Evolutionary conservation across 1,284 basidiomycete genomes (phyloP).

Genomic region (Ustilago vetiveriae): DNA sequence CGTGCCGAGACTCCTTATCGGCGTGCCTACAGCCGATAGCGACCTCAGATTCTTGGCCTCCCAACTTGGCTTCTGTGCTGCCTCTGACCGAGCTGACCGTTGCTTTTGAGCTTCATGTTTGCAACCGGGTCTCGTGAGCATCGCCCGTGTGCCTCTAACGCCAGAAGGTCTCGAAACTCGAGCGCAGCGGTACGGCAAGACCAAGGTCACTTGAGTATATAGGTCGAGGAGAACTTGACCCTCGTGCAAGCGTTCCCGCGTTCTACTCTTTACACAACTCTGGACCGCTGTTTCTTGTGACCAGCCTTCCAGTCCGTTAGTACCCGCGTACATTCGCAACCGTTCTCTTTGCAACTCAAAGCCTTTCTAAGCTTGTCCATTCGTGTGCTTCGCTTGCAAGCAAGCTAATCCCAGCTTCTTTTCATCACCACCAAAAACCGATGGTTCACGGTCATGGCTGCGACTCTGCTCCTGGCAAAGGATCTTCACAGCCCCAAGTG

Average conservation of each 20-base stretch:
- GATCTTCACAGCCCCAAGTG: constrained; percentile 48
- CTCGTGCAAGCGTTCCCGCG: neutral
- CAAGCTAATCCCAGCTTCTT: neutral
- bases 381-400: constrained; percentile 18
- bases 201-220: constrained; percentile 13
- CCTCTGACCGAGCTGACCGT: too few relatives aligned
- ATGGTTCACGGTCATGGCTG: constrained; percentile 52
- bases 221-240: neutral
- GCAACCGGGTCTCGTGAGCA: constrained; percentile 9
- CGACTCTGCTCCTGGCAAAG: constrained; percentile 52
- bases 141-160: neutral
- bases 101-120: too few relatives aligned
- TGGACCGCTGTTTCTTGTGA: constrained; percentile 22
- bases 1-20: constrained; percentile 7
- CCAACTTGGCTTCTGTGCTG: neutral
- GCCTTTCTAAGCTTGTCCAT: constrained; percentile 1
- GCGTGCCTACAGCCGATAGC: neutral
- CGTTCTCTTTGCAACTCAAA: constrained; percentile 8
- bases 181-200: neutral
- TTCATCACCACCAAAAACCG: constrained; percentile 30
- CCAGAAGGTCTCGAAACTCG: too few relatives aligned
- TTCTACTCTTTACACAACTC: constrained; percentile 8
- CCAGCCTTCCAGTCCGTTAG: constrained; percentile 22
- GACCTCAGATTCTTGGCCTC: constrained; percentile 8
- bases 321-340: constrained; percentile 5